phyloP scores from a whole-genome alignment of 805 yeast genomes.

The Kockiozyma suomiensis region DNA sequence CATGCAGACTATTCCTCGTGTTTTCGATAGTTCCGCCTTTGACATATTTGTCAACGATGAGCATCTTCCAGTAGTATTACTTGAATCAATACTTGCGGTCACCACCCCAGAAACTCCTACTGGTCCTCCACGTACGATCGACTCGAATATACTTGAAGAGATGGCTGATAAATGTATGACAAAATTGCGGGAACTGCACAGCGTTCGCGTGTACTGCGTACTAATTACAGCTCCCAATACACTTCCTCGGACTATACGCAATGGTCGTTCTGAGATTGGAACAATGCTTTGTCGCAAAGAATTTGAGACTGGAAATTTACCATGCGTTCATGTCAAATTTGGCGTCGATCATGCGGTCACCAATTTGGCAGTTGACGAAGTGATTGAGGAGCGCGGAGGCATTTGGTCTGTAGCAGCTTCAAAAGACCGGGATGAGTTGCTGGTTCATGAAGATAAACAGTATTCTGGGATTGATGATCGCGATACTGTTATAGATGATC shows the following conservation, averaged over 20 bases:
- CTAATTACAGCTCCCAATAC: conserved; percentile 77
- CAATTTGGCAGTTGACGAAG: conserved; percentile 51
- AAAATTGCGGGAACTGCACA: conserved; percentile 59
- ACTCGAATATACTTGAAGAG: conserved; percentile 50
- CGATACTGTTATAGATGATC: conserved; percentile 72
- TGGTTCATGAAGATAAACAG: conserved; percentile 70
- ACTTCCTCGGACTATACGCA: conserved; percentile 78
- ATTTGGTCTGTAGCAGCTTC: conserved; percentile 83
- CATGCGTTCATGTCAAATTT: conserved; percentile 81
- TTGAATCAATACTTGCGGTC: conserved; percentile 67
- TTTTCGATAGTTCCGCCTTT: conserved; percentile 89
- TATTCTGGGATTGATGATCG: conserved; percentile 80
- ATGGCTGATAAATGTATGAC: conserved; percentile 53
- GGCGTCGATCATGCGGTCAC: conserved; percentile 64
- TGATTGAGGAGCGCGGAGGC: conserved; percentile 72
- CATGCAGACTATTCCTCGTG: conserved; percentile 75
- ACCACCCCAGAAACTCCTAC: conserved; percentile 37
- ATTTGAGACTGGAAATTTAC: conserved; percentile 75
- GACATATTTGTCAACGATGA: conserved; percentile 79
- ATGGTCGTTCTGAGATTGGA: conserved; percentile 90
- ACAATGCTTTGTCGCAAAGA: conserved; percentile 79
- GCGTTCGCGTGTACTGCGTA: conserved; percentile 78
- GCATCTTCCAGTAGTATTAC: conserved; percentile 78
- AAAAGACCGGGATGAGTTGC: conserved; percentile 58
- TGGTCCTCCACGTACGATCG: conserved; percentile 40